phyloP scores from a whole-genome alignment of 345 rosid genomes.

The Populus tremula region DNA sequence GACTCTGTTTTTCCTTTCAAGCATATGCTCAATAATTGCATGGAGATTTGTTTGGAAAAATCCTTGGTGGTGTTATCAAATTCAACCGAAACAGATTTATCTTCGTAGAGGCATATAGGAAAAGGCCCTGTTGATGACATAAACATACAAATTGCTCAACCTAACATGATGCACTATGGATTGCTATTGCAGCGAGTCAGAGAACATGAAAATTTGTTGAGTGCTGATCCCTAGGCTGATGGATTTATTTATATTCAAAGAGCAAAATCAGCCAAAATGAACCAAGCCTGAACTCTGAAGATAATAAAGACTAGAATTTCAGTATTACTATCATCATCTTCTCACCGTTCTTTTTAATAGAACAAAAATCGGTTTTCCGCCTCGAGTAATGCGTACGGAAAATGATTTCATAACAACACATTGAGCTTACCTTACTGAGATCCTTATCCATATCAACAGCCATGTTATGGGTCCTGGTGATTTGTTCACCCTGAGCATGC shows the following conservation, averaged over 20 bases:
- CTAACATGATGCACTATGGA: not conserved
- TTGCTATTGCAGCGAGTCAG: not conserved
- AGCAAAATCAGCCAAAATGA: not conserved
- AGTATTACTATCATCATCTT: not conserved
- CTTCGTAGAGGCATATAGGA: not conserved
- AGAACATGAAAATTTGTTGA: not conserved
- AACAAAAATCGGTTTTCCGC: not conserved
- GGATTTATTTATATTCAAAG: not conserved
- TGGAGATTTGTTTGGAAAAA: not conserved
- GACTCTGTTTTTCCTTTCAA: not conserved
- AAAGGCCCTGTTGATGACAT: not conserved
- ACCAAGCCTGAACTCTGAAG: not conserved
- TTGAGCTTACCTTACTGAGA: constrained; percentile 19
- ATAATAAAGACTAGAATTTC: not conserved
- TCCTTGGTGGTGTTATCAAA: not conserved
- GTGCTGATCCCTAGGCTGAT: not conserved
- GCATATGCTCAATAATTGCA: not conserved
- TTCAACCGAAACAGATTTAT: not conserved
- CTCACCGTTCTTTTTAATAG: not conserved
- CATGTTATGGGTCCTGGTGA: constrained; percentile 27
- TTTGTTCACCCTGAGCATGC: constrained; percentile 36
- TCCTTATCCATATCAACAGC: constrained; percentile 36
- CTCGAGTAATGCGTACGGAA: not conserved
- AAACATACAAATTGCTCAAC: not conserved
- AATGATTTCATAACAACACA: not conserved